A percentile compares a stretch with the other conserved stretches of the same genome.
Conservation (phyloP, 768 basidiomycete species). For the Kwoniella mangroviensis region DNA sequence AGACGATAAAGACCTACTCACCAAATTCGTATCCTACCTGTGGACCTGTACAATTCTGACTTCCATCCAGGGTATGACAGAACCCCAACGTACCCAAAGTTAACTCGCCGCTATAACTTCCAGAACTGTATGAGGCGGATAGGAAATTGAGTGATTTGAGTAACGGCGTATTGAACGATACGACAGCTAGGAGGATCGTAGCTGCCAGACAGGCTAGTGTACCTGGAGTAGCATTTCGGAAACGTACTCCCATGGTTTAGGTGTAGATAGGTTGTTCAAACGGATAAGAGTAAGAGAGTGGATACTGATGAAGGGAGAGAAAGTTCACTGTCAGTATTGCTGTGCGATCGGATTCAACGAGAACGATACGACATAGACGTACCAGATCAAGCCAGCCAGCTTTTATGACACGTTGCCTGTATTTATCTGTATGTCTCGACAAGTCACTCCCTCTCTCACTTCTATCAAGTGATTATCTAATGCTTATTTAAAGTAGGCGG, state of each 20-base stretch:
- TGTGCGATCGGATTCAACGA: too few species aligned
- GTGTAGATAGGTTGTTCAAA: not conserved
- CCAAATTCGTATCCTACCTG: conserved; percentile 86
- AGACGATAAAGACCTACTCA: conserved; percentile 59
- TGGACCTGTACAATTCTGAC: conserved; percentile 73
- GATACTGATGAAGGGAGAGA: not conserved
- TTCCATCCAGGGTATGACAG: conserved; percentile 62
- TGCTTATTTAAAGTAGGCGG: too few species aligned
- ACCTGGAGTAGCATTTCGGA: conserved; percentile 76
- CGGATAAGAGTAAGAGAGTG: not conserved
- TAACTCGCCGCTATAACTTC: conserved; percentile 60
- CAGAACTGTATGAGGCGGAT: conserved; percentile 54
- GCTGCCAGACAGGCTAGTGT: conserved; percentile 81
- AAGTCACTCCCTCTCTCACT: too few species aligned
- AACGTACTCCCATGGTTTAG: conserved; percentile 63
- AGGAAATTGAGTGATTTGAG: conserved; percentile 90
- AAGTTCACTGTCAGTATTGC: too few species aligned
- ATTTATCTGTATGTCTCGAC: too few species aligned
- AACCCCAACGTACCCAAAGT: conserved; percentile 91
- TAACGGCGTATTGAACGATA: conserved; percentile 87
- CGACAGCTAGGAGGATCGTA: conserved; percentile 76
- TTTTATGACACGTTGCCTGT: too few species aligned
- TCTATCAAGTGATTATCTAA: too few species aligned
- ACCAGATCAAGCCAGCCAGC: too few species aligned
- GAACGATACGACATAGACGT: too few species aligned